Conservation (phyloP, 2,329 filamentous ascomycete genomes). For the Cladosporium cucumerinum region DNA sequence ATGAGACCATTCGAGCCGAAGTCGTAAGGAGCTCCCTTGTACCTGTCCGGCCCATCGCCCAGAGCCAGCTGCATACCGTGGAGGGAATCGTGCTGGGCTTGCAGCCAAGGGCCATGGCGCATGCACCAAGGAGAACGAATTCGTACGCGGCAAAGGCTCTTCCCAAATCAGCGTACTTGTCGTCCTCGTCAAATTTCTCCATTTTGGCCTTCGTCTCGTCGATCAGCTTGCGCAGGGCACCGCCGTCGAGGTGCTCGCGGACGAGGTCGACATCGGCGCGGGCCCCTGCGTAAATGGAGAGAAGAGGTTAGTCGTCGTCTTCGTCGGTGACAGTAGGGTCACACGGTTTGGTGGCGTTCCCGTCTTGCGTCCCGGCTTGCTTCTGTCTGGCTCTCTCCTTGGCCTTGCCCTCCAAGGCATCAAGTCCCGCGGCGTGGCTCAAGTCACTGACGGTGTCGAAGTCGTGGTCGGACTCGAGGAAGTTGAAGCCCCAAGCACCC, state of each 20-base stretch:
- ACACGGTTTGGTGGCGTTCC: too few species aligned
- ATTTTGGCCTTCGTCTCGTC: background rate
- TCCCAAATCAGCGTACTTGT: background rate
- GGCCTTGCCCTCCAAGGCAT: conserved; percentile 7
- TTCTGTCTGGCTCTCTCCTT: background rate
- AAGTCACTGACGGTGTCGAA: conserved; percentile 13
- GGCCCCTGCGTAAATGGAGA: conserved; percentile 10
- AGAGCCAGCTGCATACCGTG: conserved; percentile 17
- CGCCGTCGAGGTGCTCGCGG: conserved; percentile 16
- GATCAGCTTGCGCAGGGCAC: conserved; percentile 6
- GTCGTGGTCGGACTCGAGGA: conserved; percentile 24
- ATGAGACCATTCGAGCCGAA: conserved; percentile 2
- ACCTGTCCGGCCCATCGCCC: conserved; percentile 15
- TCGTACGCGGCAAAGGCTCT: conserved; percentile 1
- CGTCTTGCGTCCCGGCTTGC: background rate
- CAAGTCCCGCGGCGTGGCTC: conserved; percentile 7
- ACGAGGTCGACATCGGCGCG: conserved; percentile 12
- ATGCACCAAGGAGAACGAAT: conserved; percentile 19
- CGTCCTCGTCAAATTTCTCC: background rate
- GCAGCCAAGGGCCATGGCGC: conserved; percentile 20
- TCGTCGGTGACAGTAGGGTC: background rate
- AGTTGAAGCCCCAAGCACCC: conserved; percentile 19
- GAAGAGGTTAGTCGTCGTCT: background rate
- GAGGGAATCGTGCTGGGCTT: conserved; percentile 12
- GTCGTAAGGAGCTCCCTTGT: conserved; percentile 18